A percentile compares a stretch with the other conserved stretches of the same genome.
phyloP scores from a whole-genome alignment of 345 rosid genomes.

The Gossypium ekmanianum region DNA sequence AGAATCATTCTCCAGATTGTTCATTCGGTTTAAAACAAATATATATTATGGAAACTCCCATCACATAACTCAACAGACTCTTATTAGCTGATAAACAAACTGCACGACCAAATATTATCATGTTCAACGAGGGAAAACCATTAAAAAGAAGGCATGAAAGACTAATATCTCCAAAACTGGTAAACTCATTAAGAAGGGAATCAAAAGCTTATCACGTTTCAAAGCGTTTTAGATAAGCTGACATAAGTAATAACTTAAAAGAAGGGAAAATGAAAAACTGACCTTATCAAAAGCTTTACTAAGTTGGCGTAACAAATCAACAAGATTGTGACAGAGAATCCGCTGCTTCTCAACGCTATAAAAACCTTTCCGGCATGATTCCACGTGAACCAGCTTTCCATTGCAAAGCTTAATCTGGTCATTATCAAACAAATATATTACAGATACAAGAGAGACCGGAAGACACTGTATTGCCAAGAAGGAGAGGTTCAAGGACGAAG shows the following conservation, averaged over 20 bases:
- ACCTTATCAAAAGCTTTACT: constrained; percentile 91
- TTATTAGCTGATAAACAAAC: not conserved
- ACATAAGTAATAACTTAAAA: not conserved
- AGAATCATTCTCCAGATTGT: not conserved
- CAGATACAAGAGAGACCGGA: not conserved
- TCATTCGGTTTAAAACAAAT: not conserved
- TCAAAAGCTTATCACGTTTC: not conserved
- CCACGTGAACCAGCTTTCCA: constrained; percentile 83
- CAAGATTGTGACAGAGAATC: constrained; percentile 75
- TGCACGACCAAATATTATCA: not conserved
- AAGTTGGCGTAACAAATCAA: constrained; percentile 85
- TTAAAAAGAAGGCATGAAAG: not conserved
- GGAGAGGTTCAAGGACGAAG: not conserved
- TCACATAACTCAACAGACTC: not conserved
- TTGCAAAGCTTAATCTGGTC: constrained; percentile 89
- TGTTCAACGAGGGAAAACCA: not conserved
- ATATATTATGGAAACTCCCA: not conserved
- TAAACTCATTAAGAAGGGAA: not conserved
- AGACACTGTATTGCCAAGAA: not conserved
- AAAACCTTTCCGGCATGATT: constrained; percentile 82
- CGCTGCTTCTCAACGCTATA: constrained; percentile 70
- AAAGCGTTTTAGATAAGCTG: not conserved
- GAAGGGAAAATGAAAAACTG: constrained; percentile 20
- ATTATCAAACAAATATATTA: not conserved
- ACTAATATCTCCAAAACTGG: not conserved